phyloP scores from a whole-genome alignment of 345 rosid genomes.

The Eucalyptus polyanthemos region DNA sequence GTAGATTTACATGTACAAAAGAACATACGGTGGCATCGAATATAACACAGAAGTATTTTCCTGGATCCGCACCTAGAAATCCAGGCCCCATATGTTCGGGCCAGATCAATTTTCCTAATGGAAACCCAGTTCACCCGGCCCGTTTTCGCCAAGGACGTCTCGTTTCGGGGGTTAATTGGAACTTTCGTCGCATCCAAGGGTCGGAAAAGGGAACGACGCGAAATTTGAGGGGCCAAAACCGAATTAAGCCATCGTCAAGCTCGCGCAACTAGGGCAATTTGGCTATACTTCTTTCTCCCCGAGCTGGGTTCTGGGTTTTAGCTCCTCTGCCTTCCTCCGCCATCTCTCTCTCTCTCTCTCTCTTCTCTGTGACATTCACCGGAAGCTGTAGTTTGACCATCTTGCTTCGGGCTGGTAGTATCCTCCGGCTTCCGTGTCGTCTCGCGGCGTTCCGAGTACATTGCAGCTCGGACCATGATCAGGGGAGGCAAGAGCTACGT shows the following conservation, averaged over 20 bases:
- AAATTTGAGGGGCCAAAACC: neutral
- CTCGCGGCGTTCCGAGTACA: neutral
- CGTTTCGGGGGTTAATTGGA: neutral
- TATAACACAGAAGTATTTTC: neutral
- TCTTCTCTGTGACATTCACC: neutral
- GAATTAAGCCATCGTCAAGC: neutral
- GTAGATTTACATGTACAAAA: neutral
- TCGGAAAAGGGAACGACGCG: neutral
- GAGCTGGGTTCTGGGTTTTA: neutral
- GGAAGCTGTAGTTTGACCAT: neutral
- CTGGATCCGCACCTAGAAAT: neutral
- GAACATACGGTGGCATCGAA: neutral
- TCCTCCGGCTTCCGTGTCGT: neutral
- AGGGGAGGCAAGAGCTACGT: constrained; percentile 77
- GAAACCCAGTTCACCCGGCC: neutral
- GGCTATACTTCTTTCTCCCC: accelerated
- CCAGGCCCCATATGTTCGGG: neutral
- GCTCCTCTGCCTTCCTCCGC: neutral
- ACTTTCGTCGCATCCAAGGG: accelerated
- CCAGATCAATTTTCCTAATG: neutral
- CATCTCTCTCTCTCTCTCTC: neutral
- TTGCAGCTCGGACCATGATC: constrained; percentile 23
- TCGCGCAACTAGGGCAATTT: neutral
- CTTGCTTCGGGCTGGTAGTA: neutral
- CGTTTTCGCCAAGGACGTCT: neutral